phyloP scores from a whole-genome alignment of 2,329 filamentous ascomycete species.

The Xylaria polymorpha region DNA sequence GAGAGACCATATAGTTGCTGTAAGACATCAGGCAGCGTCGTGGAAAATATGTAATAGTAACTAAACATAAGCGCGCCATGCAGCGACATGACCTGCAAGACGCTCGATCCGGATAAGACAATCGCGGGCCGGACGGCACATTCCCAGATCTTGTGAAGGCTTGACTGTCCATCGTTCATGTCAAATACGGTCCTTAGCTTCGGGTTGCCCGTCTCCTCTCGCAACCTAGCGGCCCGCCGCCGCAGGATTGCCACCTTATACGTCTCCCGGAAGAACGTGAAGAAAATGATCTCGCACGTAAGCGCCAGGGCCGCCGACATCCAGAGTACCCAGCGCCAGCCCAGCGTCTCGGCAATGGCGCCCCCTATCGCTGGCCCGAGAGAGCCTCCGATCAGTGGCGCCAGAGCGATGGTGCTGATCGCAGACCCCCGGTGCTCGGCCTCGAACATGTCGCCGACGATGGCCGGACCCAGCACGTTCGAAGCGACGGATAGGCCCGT shows the following conservation, averaged over 20 bases:
- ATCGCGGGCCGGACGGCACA: conserved; percentile 59
- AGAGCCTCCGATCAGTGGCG: conserved; percentile 68
- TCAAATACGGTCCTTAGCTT: conserved; percentile 51
- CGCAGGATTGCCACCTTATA: conserved; percentile 68
- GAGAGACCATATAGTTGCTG: conserved; percentile 61
- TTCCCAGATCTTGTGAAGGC: conserved; percentile 51
- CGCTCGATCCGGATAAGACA: conserved; percentile 61
- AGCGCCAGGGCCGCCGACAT: conserved; percentile 61
- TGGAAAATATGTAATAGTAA: conserved; percentile 65
- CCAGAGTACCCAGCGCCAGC: conserved; percentile 67
- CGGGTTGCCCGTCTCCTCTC: conserved; percentile 48
- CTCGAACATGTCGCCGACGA: conserved; percentile 72
- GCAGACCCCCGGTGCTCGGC: conserved; percentile 67
- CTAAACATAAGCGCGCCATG: conserved; percentile 62
- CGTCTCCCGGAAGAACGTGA: conserved; percentile 68
- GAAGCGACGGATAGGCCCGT: conserved; percentile 72
- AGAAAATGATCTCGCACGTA: conserved; percentile 62
- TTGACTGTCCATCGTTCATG: conserved; percentile 40
- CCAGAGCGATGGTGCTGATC: conserved; percentile 67
- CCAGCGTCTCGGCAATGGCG: conserved; percentile 63
- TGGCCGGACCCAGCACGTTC: conserved; percentile 71
- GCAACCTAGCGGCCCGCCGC: conserved; percentile 53
- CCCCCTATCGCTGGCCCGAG: conserved; percentile 67
- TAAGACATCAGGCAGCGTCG: conserved; percentile 64
- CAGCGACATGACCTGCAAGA: conserved; percentile 62